Evolutionary conservation across 1,139 yeast genomes (phyloP).

Genomic region (Pichia sp.): DNA sequence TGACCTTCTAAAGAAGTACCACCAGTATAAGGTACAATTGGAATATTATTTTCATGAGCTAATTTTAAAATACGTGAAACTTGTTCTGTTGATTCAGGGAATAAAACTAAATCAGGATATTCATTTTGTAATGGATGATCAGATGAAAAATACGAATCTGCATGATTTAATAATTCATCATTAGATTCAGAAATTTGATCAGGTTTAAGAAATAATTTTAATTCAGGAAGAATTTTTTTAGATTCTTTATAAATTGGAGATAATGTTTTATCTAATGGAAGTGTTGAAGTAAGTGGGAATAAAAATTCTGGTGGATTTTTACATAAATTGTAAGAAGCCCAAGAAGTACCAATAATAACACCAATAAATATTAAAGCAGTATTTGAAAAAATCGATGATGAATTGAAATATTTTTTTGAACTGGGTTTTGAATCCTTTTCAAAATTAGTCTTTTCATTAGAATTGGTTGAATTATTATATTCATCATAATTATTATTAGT

Average conservation of each 20-base stretch:
- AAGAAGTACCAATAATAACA: slow-evolving; percentile 22
- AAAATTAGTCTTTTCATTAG: too few relatives aligned
- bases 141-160: slow-evolving; percentile 59
- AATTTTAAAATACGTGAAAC: slow-evolving; percentile 59
- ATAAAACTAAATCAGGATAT: slow-evolving; percentile 50
- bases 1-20: slow-evolving; percentile 90
- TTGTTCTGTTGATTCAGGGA: slow-evolving; percentile 62
- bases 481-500: too few relatives aligned
- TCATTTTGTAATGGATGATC: slow-evolving; percentile 53
- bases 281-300: slow-evolving; percentile 32
- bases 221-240: slow-evolving; percentile 38
- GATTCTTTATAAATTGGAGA: slow-evolving; percentile 31
- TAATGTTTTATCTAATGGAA: slow-evolving; percentile 26
- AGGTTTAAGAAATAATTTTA: slow-evolving; percentile 35
- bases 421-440: neutral
- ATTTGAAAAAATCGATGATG: slow-evolving; percentile 2
- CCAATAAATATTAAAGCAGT: slow-evolving; percentile 18
- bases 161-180: slow-evolving; percentile 37
- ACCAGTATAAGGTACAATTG: slow-evolving; percentile 79
- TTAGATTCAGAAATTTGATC: slow-evolving; percentile 32
- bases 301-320: slow-evolving; percentile 26
- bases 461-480: too few relatives aligned
- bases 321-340: slow-evolving; percentile 23
- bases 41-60: slow-evolving; percentile 59
- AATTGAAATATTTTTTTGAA: neutral